Base-by-base conservation (phyloP, 169 alveolate genomes). In the Theileria luwenshuni region DNA sequence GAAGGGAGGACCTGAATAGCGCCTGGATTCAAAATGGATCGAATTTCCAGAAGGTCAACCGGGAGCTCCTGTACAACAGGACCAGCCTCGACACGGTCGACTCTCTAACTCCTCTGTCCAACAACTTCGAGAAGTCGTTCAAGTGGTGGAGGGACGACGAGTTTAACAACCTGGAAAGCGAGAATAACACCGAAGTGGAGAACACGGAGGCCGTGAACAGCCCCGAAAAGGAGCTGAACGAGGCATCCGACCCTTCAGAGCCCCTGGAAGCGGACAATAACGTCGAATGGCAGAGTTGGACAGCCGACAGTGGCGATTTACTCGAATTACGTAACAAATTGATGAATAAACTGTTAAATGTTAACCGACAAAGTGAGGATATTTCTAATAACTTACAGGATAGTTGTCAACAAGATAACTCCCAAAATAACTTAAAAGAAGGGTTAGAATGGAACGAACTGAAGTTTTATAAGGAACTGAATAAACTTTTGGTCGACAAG, bases 111-210 rank as follows among this genome's bases (percentile, higher is more conserved):
- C 48, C 69, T n/a, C 13, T 27, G 3, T 23, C 12, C 35, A 62
- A 27, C 19, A 13, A 51, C 28, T 5, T 13, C 2, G 64, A 15
- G 25, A 79, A 69, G 35, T 83, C 25, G 32, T 79, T 79, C 54
- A 79, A 42, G 54, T 79, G 87, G 87, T 79, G 87, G 87, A 74
- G 71, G 7, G 84, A 69, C 27, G 73, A 79, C 28, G 65, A 21
- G 25, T 21, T 23, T 38, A 38, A 38, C n/a, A n/a, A n/a, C 45
- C 17, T 38, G 45, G 10, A 10, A 5, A 38, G 45, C 45, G 45
- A 7, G 10, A 10, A 38, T 5, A 38, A 10, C 10, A 5, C 45
- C 45, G 10, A 10, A 5, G 45, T 38, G 45, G 5, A 38, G 17
- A 38, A 38, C 45, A 7, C 17, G 45, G 45, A 69, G 47, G 6